These are phyloP conservation scores for Suhomyces canberraensis DNA, from an alignment of 805 yeast genomes.

Conservation along the genomic window DNA sequence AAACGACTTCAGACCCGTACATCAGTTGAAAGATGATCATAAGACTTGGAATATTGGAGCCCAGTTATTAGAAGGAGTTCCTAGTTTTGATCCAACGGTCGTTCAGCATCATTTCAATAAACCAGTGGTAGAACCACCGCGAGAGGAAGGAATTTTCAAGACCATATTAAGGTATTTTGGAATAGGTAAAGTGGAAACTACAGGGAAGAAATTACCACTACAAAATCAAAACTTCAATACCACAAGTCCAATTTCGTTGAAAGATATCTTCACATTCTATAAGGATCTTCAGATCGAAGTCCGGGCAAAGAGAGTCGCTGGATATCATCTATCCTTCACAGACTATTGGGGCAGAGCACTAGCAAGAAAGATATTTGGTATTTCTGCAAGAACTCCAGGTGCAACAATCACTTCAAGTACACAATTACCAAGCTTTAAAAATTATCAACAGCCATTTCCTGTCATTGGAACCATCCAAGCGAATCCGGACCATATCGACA, in stretches of 20 bases:
- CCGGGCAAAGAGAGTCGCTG: slow-evolving; percentile 47
- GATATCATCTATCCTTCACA: slow-evolving; percentile 56
- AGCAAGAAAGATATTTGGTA: slow-evolving; percentile 44
- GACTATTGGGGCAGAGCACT: slow-evolving; percentile 71
- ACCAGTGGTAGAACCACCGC: neutral
- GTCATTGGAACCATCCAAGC: slow-evolving; percentile 42
- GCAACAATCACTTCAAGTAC: slow-evolving; percentile 37
- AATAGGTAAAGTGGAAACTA: slow-evolving; percentile 2
- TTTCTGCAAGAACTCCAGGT: slow-evolving; percentile 30
- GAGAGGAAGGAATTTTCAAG: neutral
- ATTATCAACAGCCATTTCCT: slow-evolving; percentile 47
- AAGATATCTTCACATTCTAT: slow-evolving; percentile 44
- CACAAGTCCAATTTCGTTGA: neutral
- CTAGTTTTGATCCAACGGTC: slow-evolving; percentile 42
- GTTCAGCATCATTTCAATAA: neutral
- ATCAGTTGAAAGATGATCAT: slow-evolving; percentile 16
- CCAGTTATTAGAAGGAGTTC: slow-evolving; percentile 55
- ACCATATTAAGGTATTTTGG: neutral
- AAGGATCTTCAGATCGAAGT: slow-evolving; percentile 53
- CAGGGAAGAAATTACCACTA: neutral
- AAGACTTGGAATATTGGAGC: slow-evolving; percentile 43
- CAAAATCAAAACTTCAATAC: neutral
- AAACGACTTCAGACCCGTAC: slow-evolving; percentile 28
- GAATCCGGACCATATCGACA: slow-evolving; percentile 28
- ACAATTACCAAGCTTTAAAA: slow-evolving; percentile 31